These are phyloP conservation scores for Falciphora oryzae DNA, from an alignment of 2,329 filamentous ascomycete genomes.

Conservation along the genomic window DNA sequence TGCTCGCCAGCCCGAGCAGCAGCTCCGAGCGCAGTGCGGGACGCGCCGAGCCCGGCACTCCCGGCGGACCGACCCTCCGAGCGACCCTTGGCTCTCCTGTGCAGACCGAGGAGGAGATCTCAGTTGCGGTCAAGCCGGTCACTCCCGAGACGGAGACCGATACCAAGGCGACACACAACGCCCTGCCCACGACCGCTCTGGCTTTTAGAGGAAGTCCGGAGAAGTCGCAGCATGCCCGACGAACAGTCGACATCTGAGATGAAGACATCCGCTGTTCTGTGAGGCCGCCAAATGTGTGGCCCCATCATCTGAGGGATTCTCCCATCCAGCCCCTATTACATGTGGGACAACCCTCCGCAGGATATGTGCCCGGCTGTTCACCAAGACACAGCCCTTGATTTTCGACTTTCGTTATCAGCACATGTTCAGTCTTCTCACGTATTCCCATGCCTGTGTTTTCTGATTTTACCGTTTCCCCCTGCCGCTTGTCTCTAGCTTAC, in stretches of 20 bases:
- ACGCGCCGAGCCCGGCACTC: neutral
- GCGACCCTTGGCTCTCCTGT: constrained; percentile 12
- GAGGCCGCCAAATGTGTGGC: neutral
- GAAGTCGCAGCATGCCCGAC: constrained; percentile 37
- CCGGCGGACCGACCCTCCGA: neutral
- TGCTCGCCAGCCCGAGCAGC: constrained; percentile 3
- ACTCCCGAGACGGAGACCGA: neutral
- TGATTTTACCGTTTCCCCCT: neutral
- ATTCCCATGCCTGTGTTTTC: neutral
- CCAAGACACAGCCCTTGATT: neutral
- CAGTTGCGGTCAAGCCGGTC: constrained; percentile 20
- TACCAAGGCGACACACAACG: neutral
- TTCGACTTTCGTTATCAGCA: neutral
- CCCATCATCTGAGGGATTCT: neutral
- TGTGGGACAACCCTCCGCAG: neutral
- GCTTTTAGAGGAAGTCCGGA: constrained; percentile 59
- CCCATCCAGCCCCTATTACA: neutral
- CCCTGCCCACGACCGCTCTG: constrained; percentile 34
- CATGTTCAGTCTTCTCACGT: neutral
- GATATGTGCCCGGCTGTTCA: neutral
- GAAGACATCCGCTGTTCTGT: neutral
- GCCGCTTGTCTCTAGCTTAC: neutral
- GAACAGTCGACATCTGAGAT: constrained; percentile 26
- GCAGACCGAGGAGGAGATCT: constrained; percentile 24
- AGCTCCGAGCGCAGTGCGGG: constrained; percentile 13